Conservation (phyloP, 805 yeast genomes). For the Suhomyces kilbournensis region DNA sequence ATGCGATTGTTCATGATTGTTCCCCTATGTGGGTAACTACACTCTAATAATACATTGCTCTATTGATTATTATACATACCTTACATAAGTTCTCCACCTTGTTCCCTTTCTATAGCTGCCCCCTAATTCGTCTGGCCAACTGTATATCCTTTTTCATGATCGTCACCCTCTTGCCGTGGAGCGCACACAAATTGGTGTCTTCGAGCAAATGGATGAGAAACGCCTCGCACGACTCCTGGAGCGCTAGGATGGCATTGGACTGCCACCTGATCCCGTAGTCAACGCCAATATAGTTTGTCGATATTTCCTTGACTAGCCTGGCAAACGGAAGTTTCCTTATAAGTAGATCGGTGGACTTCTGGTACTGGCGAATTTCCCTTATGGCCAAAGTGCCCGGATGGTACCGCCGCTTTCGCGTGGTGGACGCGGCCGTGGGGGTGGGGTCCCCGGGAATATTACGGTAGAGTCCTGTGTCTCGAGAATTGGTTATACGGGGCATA, state of each 20-base stretch:
- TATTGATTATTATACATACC: background rate
- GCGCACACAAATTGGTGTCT: conserved; percentile 73
- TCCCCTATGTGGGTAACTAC: background rate
- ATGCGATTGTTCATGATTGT: too few relatives aligned
- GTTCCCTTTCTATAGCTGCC: conserved; percentile 27
- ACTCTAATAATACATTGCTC: background rate
- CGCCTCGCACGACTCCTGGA: conserved; percentile 82
- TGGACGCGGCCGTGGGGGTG: conserved; percentile 19
- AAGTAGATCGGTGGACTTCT: conserved; percentile 63
- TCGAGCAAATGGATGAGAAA: conserved; percentile 69
- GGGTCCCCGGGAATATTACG: conserved; percentile 59
- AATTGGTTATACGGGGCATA: conserved; percentile 5
- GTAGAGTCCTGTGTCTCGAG: conserved; percentile 33
- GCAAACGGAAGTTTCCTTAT: conserved; percentile 77
- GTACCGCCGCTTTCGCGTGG: conserved; percentile 40
- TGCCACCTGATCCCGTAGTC: conserved; percentile 73
- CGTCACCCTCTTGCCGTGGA: conserved; percentile 81
- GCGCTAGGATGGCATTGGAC: conserved; percentile 68
- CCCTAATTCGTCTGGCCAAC: conserved; percentile 73
- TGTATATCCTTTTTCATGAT: conserved; percentile 83
- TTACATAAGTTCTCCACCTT: background rate
- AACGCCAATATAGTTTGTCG: conserved; percentile 53
- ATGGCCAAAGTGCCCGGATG: conserved; percentile 67
- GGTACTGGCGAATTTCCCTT: conserved; percentile 65
- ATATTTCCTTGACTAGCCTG: conserved; percentile 69